Base-by-base conservation (phyloP, 164 flowering plant species). In the Akebia trifoliata region DNA sequence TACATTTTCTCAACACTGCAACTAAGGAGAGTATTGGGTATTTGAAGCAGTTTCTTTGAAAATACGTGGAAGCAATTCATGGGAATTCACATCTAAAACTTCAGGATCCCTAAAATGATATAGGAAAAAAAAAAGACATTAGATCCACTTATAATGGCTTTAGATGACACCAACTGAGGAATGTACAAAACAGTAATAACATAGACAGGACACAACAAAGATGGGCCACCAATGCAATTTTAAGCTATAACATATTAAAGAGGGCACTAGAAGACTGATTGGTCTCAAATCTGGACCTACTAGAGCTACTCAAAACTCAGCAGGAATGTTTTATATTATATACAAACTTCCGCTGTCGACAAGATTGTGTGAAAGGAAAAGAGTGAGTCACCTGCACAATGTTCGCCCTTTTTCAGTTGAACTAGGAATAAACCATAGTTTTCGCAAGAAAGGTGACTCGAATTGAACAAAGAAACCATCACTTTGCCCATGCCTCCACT, bases 401-500 rank as follows among this genome's bases (percentile, higher is more conserved):
- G 69, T 69, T 54, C 66, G 76, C 22, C 97, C 95, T 61, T 76
- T 81, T 70, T 89, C 98, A 24, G 35, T 73, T 15, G 87, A 72
- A 77, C 97, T 84, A 54, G 95, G 78, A 53, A 93, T 57, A 70
- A 89, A 89, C 98, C 98, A 93, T 14, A 85, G 64, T 61, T 82
- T 87, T 17, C 94, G 83, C 61, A 79, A 10, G 9, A 30, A 54
- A 50, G 95, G 86, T 26, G 86, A 77, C 66, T 93, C 98, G 70
- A 87, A 79, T 69, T 89, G 96, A 61, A 89, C 74, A 74, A 92
- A 89, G 79, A 89, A 82, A 29, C 96, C 98, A 72, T 85, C 95
- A 64, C 68, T 76, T 52, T 84, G 94, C 44, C 91, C 95, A 72
- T 85, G 94, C 64, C 64, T 92, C 97, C 98, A 93, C 72, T 89